Evolutionary conservation across 495 filamentous ascomycete genomes (phyloP).

Genomic region (Aspergillus baeticus): DNA sequence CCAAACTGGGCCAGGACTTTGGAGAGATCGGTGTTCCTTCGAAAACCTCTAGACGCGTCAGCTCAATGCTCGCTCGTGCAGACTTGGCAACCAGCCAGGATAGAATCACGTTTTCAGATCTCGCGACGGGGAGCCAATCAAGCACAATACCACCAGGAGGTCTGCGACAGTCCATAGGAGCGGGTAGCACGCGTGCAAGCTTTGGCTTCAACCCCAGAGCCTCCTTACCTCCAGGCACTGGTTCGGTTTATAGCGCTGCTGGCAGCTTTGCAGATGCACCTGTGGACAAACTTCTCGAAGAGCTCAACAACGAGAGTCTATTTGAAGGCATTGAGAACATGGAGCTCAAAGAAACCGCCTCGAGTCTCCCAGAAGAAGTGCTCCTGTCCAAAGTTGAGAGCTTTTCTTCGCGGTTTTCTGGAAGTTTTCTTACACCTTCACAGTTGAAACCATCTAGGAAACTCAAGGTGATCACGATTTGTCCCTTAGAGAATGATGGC

Average conservation of each 20-base stretch:
- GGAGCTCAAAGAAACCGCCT: conserved; percentile 67
- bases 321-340: conserved; percentile 69
- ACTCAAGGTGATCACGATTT: conserved; percentile 64
- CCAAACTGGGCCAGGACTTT: conserved; percentile 76
- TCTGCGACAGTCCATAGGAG: conserved; percentile 73
- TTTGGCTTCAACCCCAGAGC: conserved; percentile 49
- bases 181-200: conserved; percentile 60
- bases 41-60: conserved; percentile 81
- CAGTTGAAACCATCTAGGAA: conserved; percentile 42
- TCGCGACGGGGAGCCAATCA: conserved; percentile 52
- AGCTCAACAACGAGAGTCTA: conserved; percentile 60
- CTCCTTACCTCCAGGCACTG: conserved; percentile 41
- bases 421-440: conserved; percentile 53
- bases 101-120: conserved; percentile 69
- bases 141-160: conserved; percentile 47
- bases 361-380: conserved; percentile 71
- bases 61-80: conserved; percentile 86
- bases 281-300: conserved; percentile 71
- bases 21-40: conserved; percentile 63
- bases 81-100: conserved; percentile 80
- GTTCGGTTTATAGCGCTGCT: conserved; percentile 42
- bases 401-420: conserved; percentile 60
- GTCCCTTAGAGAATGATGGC: conserved; percentile 48
- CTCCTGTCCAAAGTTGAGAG: conserved; percentile 70
- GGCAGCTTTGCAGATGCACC: conserved; percentile 63